phyloP scores from a whole-genome alignment of 2,329 filamentous ascomycete genomes.

The Pyricularia sp. region DNA sequence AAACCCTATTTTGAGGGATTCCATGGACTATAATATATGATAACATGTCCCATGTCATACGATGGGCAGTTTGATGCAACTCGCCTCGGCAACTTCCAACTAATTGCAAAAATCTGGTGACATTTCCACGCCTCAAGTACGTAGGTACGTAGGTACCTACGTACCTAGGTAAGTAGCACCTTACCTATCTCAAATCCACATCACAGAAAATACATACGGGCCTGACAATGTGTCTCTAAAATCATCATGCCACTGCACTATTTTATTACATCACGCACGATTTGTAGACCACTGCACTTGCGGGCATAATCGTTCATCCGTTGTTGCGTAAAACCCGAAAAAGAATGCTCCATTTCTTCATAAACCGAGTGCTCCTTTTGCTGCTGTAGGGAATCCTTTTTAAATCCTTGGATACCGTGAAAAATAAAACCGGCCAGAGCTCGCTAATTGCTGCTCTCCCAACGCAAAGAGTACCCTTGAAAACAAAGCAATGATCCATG shows the following conservation, averaged over 20 bases:
- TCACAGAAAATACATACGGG: neutral
- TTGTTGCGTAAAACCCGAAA: neutral
- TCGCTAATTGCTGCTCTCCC: slow-evolving; percentile 29
- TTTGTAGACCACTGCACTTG: neutral
- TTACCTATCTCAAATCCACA: too few species aligned
- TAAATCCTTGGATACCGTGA: slow-evolving; percentile 3
- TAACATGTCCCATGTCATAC: neutral
- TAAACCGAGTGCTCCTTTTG: slow-evolving; percentile 2
- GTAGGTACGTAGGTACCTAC: too few species aligned
- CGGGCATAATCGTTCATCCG: neutral
- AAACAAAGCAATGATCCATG: slow-evolving; percentile 36
- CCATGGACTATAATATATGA: neutral
- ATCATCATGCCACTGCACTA: neutral
- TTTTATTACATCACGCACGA: neutral
- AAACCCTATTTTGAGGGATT: neutral
- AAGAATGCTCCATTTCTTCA: neutral
- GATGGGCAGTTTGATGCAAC: neutral
- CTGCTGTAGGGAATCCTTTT: slow-evolving; percentile 3
- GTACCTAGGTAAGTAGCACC: too few species aligned
- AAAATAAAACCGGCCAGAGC: slow-evolving; percentile 11
- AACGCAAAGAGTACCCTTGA: slow-evolving; percentile 14
- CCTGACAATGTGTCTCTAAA: neutral
- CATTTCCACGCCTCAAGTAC: neutral
- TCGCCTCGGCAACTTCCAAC: neutral
- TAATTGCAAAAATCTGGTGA: neutral